Percentiles rank a stretch among this genome's conserved stretches.
Evolutionary conservation across 2,329 filamentous ascomycete species (phyloP).

Genomic region (Penicillium sp.): DNA sequence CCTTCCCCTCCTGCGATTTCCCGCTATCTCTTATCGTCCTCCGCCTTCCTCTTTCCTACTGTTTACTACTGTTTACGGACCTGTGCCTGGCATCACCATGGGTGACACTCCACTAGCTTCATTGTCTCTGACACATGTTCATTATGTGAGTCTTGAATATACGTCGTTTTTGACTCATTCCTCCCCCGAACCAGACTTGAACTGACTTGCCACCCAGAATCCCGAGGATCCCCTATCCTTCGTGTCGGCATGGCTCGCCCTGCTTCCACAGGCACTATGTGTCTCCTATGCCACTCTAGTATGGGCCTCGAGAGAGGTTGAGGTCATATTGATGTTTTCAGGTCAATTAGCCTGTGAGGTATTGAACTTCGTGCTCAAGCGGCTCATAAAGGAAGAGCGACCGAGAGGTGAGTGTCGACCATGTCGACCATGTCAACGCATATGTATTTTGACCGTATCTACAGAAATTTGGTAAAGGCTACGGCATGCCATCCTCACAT

Average conservation of each 20-base stretch:
- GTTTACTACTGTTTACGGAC: not conserved
- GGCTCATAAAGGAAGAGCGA: slow-evolving; percentile 85
- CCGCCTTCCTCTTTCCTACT: not conserved
- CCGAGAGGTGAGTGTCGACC: slow-evolving; percentile 60
- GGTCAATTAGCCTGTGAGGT: slow-evolving; percentile 90
- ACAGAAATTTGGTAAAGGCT: slow-evolving; percentile 77
- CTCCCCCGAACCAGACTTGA: not conserved
- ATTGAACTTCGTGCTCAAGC: slow-evolving; percentile 83
- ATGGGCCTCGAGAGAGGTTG: slow-evolving; percentile 84
- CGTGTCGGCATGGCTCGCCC: slow-evolving; percentile 85
- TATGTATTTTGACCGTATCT: not conserved
- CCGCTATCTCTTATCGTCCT: slow-evolving; percentile 3
- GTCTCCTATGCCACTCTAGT: slow-evolving; percentile 85
- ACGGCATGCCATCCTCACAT: slow-evolving; percentile 95
- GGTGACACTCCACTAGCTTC: slow-evolving; percentile 64
- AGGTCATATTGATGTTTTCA: slow-evolving; percentile 81
- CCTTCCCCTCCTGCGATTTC: not conserved
- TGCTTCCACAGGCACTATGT: slow-evolving; percentile 85
- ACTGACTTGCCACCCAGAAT: slow-evolving; percentile 53
- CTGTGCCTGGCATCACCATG: slow-evolving; percentile 14
- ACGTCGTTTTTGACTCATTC: not conserved
- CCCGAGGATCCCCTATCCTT: slow-evolving; percentile 79
- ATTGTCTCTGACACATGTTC: slow-evolving; percentile 89
- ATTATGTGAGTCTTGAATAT: slow-evolving; percentile 64
- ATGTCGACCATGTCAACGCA: not conserved